A percentile compares a stretch with the other conserved stretches of the same genome.
Conservation (phyloP, 495 filamentous ascomycete genomes). For the Lepidopterella palustris region DNA sequence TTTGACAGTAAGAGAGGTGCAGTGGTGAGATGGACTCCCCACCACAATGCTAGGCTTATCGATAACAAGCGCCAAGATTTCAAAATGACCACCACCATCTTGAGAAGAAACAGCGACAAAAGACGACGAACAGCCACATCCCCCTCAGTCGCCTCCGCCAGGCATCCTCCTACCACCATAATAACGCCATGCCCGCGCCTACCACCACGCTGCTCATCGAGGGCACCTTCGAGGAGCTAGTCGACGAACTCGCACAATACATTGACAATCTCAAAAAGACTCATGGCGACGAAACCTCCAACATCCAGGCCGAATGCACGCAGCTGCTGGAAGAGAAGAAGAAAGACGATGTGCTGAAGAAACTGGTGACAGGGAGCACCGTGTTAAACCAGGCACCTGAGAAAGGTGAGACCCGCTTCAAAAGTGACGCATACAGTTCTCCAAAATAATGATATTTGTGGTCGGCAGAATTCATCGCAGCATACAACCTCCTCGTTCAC, state of each 20-base stretch:
- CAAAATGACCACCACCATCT: too few species aligned
- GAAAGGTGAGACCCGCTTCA: conserved; percentile 51
- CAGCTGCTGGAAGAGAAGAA: conserved; percentile 66
- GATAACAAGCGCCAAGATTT: too few species aligned
- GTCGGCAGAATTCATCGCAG: conserved; percentile 72
- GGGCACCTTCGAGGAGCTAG: conserved; percentile 80
- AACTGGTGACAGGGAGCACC: conserved; percentile 67
- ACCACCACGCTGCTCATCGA: conserved; percentile 69
- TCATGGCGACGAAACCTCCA: conserved; percentile 48
- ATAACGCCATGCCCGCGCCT: conserved; percentile 36
- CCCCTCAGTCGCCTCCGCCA: not conserved
- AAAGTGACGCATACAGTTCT: not conserved
- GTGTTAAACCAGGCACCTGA: conserved; percentile 77
- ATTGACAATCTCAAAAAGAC: conserved; percentile 58
- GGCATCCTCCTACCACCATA: not conserved
- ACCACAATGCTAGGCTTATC: too few species aligned
- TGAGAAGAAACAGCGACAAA: too few species aligned
- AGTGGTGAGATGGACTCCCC: too few species aligned
- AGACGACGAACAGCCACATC: too few species aligned
- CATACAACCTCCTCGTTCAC: conserved; percentile 94
- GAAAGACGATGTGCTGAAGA: conserved; percentile 69
- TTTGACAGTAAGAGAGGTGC: too few species aligned
- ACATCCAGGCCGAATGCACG: conserved; percentile 59
- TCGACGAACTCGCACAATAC: conserved; percentile 81
- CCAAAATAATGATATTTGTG: not conserved